Base-by-base conservation (phyloP, 768 basidiomycete species). In the Termitomyces bulborhizus region DNA sequence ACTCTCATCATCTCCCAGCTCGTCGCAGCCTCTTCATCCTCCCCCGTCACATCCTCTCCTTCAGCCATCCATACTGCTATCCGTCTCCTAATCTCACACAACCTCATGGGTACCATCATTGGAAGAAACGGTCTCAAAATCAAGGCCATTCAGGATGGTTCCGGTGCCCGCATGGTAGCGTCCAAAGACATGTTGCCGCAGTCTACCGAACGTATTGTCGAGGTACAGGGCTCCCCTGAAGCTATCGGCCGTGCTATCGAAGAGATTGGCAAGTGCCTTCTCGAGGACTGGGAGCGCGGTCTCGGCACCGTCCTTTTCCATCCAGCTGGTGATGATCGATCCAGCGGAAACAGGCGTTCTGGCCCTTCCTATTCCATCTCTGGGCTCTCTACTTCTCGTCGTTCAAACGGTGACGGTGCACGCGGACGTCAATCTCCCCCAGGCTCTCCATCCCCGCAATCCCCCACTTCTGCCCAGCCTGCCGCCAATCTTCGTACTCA, bases 161-260 rank as follows among this genome's bases (percentile, higher is more conserved):
- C 96, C 39, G 93, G 94, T 49, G 94, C 93, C 18, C 89, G 97
- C 54, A 99, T 99, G 95, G 89, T 98, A 54, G 97, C 97, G 43
- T 91, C 92, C 58, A 98, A 98, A 73, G 97, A 98, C 67, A 98
- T 98, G 90, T 83, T 99, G 44, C 95, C 97, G 32, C 97, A 98
- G 72, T 98, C 96, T 32, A 99, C 97, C 46, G 97, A 99, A 72
- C 92, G 97, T 60, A 90, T 98, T 64, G 97, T 99, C 53, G 97
- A 98, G 71, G 92, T 99, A 46, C 93, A 98, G 66, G 97, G 97
- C 41, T 77, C 93, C 34, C 86, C 93, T 39, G 95, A 97, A 56
- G 78, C 91, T 46, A 98, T 99, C 66, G 88, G 91, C 51, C 86
- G 86, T 64, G 97, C 97, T 41, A 88, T 99, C 46, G 85, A 88